Percentiles rank a stretch among this genome's conserved stretches.
These are phyloP conservation scores for Ustilago curta DNA, from an alignment of 1,284 basidiomycete genomes.

Conservation along the genomic window DNA sequence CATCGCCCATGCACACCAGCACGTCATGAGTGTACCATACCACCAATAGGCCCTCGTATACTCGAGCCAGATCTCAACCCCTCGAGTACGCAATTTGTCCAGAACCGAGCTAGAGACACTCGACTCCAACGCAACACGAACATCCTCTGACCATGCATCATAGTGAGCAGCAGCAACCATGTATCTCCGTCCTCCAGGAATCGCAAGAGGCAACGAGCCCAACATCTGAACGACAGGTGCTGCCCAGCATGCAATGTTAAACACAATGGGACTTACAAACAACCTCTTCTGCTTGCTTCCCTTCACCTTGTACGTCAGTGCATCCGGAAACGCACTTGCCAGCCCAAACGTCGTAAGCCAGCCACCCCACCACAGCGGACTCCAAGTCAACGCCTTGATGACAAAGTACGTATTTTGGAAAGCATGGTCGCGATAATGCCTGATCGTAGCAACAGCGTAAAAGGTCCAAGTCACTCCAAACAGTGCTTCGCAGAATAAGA, in stretches of 20 bases:
- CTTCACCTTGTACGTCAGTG: slow-evolving; percentile 24
- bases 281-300: slow-evolving; percentile 19
- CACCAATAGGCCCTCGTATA: slow-evolving; percentile 31
- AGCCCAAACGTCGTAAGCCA: slow-evolving; percentile 36
- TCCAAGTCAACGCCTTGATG: slow-evolving; percentile 18
- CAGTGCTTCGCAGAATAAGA: slow-evolving; percentile 13
- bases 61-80: slow-evolving; percentile 20
- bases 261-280: slow-evolving; percentile 24
- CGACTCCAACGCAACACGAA: not conserved
- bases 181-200: slow-evolving; percentile 6
- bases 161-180: slow-evolving; percentile 5
- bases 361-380: slow-evolving; percentile 26
- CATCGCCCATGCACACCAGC: slow-evolving; percentile 24
- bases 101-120: not conserved
- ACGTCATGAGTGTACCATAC: slow-evolving; percentile 13
- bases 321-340: slow-evolving; percentile 37
- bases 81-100: not conserved
- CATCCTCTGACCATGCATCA: slow-evolving; percentile 7
- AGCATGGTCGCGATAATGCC: slow-evolving; percentile 13
- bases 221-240: slow-evolving; percentile 13
- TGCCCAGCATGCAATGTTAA: slow-evolving; percentile 32
- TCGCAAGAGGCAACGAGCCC: slow-evolving; percentile 14
- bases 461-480: slow-evolving; percentile 23
- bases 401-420: slow-evolving; percentile 17
- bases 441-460: slow-evolving; percentile 12